Percentiles rank a stretch among this genome's conserved stretches.
These are phyloP conservation scores for Thermothielavioides terrestris DNA, from an alignment of 495 filamentous ascomycete genomes.

Conservation along the genomic window DNA sequence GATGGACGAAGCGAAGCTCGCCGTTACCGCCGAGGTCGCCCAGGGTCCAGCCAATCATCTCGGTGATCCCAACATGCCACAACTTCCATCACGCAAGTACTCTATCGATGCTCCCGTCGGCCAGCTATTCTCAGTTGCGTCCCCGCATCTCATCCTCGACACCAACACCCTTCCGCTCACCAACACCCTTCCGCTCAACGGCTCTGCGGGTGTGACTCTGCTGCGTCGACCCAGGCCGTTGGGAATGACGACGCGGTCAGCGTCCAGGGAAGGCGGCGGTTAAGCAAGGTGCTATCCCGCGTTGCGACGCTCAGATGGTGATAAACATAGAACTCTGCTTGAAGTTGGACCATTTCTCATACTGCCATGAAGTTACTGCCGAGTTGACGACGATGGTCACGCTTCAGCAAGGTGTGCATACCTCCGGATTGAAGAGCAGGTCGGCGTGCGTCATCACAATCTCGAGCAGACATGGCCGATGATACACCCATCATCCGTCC, in stretches of 20 bases:
- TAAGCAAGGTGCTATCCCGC: slow-evolving; percentile 5
- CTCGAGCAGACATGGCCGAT: too few relatives aligned
- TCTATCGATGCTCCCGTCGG: not conserved
- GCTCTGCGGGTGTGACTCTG: not conserved
- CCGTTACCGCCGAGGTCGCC: too few relatives aligned
- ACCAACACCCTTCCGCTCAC: not conserved
- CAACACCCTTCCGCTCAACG: not conserved
- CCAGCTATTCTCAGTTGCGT: not conserved
- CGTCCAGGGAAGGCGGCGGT: not conserved
- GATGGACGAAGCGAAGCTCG: too few relatives aligned
- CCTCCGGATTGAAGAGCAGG: too few relatives aligned
- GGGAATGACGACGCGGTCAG: not conserved
- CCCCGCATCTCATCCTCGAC: not conserved
- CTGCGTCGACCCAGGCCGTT: not conserved
- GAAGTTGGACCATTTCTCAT: not conserved
- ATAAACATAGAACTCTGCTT: slow-evolving; percentile 4
- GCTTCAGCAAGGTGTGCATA: too few relatives aligned
- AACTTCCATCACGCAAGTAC: not conserved
- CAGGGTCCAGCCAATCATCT: slow-evolving; percentile 1
- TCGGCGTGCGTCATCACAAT: too few relatives aligned
- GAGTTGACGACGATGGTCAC: too few relatives aligned
- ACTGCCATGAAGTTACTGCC: too few relatives aligned
- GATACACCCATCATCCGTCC: too few relatives aligned
- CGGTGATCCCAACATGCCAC: not conserved
- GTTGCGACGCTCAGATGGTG: not conserved